Conservation (phyloP, 495 filamentous ascomycete species). For the Penicillium lagena region DNA sequence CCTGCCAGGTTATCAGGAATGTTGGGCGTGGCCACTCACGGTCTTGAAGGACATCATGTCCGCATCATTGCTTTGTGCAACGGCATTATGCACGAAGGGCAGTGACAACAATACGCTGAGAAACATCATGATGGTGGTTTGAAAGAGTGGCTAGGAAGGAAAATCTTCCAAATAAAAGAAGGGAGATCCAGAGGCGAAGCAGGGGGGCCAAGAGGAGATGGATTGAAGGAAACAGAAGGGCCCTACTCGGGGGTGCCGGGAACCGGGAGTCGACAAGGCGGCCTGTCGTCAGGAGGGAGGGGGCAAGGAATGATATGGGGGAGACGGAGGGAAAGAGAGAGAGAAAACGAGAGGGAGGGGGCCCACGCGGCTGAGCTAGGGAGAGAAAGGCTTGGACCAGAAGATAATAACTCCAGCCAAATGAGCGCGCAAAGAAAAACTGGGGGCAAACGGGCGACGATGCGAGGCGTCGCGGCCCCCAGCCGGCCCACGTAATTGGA, state of each 20-base stretch:
- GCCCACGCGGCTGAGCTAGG: slow-evolving; percentile 19
- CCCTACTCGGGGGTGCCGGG: neutral
- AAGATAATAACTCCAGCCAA: neutral
- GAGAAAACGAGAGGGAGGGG: slow-evolving; percentile 6
- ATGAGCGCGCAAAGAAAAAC: too few species aligned
- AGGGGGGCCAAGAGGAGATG: neutral
- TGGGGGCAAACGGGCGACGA: too few species aligned
- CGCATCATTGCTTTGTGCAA: slow-evolving; percentile 24
- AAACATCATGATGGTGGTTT: slow-evolving; percentile 20
- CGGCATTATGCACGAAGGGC: slow-evolving; percentile 16
- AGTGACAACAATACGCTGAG: slow-evolving; percentile 22
- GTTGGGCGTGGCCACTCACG: slow-evolving; percentile 11
- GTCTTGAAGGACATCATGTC: slow-evolving; percentile 38
- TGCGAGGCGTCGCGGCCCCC: too few species aligned
- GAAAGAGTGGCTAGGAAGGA: slow-evolving; percentile 27
- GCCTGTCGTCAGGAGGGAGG: neutral
- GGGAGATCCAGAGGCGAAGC: neutral
- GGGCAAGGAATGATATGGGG: slow-evolving; percentile 1
- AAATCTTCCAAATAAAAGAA: slow-evolving; percentile 11
- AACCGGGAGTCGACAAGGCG: neutral
- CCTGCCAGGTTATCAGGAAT: neutral
- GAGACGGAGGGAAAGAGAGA: slow-evolving; percentile 4
- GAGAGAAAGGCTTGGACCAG: slow-evolving; percentile 1
- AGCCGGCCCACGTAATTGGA: too few species aligned
- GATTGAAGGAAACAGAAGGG: neutral